Evolutionary conservation across 2,329 filamentous ascomycete species (phyloP).

Genomic region (Elsinoe fawcettii): DNA sequence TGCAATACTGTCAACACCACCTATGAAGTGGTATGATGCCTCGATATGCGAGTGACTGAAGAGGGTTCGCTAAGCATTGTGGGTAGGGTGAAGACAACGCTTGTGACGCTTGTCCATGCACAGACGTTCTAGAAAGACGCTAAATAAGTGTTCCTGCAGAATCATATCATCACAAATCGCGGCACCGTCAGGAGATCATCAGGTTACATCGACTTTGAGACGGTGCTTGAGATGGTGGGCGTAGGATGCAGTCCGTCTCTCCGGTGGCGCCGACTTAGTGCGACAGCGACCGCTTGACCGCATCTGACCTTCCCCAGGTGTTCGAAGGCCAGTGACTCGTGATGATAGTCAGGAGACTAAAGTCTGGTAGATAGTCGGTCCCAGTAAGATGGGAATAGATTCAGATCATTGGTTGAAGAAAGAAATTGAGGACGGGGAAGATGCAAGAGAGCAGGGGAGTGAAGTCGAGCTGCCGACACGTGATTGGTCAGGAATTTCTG

Average conservation of each 20-base stretch:
- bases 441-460: not conserved
- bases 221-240: conserved; percentile 1
- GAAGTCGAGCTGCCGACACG: not conserved
- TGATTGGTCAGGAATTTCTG: conserved; percentile 15
- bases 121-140: not conserved
- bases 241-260: conserved; percentile 4
- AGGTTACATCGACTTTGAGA: conserved; percentile 8
- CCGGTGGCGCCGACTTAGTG: conserved; percentile 8
- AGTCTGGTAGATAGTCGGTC: not conserved
- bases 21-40: not conserved
- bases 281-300: conserved; percentile 6
- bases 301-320: conserved; percentile 5
- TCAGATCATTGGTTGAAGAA: not conserved
- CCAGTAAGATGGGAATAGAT: not conserved
- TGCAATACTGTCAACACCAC: not conserved
- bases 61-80: not conserved
- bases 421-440: not conserved
- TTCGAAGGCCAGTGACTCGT: not conserved
- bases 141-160: conserved; percentile 14
- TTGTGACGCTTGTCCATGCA: conserved; percentile 14
- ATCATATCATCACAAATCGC: conserved; percentile 1
- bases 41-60: conserved; percentile 1
- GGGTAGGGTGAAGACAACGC: not conserved
- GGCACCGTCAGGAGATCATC: not conserved
- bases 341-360: conserved; percentile 3